Evolutionary conservation across 2,329 filamentous ascomycete genomes (phyloP).

Genomic region (Graphilbum fragrans): DNA sequence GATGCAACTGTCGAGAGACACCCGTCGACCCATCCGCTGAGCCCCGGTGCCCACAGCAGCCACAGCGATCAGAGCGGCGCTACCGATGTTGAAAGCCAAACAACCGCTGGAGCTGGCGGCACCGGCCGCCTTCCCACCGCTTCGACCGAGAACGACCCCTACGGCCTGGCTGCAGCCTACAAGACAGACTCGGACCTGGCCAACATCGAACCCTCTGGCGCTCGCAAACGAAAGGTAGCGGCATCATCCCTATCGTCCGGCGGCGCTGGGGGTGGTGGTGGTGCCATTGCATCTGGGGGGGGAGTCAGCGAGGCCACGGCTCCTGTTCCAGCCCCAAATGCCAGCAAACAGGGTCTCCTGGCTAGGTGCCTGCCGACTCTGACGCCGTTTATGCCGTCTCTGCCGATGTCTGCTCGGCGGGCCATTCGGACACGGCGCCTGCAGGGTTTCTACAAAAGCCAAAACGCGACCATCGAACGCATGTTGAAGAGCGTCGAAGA

Average conservation of each 20-base stretch:
- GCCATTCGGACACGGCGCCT: conserved; percentile 30
- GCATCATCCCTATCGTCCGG: neutral
- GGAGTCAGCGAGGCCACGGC: neutral
- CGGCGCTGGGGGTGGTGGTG: neutral
- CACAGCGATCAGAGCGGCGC: neutral
- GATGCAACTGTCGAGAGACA: conserved; percentile 24
- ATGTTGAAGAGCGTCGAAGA: conserved; percentile 89
- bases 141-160: conserved; percentile 62
- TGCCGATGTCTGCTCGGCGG: conserved; percentile 18
- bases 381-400: conserved; percentile 18
- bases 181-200: conserved; percentile 69
- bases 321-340: neutral
- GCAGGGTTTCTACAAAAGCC: conserved; percentile 72
- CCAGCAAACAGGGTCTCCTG: conserved; percentile 7
- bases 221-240: conserved; percentile 47
- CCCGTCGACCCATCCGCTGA: conserved; percentile 11
- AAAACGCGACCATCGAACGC: conserved; percentile 89
- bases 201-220: conserved; percentile 68
- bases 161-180: conserved; percentile 62
- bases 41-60: conserved; percentile 1
- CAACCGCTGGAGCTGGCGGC: conserved; percentile 17
- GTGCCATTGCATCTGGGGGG: neutral
- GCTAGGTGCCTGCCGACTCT: conserved; percentile 17
- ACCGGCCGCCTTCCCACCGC: conserved; percentile 42
- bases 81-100: conserved; percentile 37